phyloP scores from a whole-genome alignment of 805 yeast species.

The Starmerella bombi region DNA sequence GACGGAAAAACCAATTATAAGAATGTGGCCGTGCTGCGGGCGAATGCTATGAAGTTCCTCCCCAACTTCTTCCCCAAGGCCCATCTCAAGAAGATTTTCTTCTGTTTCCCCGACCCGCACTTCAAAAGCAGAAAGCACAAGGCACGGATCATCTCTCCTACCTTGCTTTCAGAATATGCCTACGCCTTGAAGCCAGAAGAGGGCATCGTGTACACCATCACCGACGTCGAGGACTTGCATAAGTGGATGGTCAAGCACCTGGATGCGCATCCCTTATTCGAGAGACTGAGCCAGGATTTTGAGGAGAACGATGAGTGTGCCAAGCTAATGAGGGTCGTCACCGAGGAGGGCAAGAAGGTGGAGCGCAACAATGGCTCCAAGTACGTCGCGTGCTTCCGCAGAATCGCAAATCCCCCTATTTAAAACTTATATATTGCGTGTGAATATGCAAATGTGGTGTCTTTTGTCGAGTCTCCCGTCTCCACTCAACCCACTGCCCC shows the following conservation, averaged over 20 bases:
- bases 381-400: slow-evolving; percentile 66
- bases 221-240: slow-evolving; percentile 88
- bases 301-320: slow-evolving; percentile 74
- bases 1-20: slow-evolving; percentile 38
- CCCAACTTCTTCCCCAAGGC: slow-evolving; percentile 83
- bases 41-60: slow-evolving; percentile 92
- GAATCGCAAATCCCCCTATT: slow-evolving; percentile 10
- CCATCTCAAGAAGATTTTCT: slow-evolving; percentile 82
- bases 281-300: slow-evolving; percentile 65
- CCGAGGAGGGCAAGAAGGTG: slow-evolving; percentile 97
- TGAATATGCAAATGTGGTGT: too few relatives aligned
- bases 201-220: slow-evolving; percentile 84
- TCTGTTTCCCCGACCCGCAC: slow-evolving; percentile 99
- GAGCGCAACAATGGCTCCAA: slow-evolving; percentile 78
- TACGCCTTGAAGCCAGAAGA: slow-evolving; percentile 75
- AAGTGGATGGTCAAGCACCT: slow-evolving; percentile 92
- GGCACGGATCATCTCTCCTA: slow-evolving; percentile 86
- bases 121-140: slow-evolving; percentile 95
- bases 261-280: slow-evolving; percentile 82
- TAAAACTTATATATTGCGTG: neutral
- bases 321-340: slow-evolving; percentile 72
- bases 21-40: slow-evolving; percentile 81
- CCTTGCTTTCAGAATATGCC: slow-evolving; percentile 83
- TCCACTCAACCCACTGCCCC: too few relatives aligned
- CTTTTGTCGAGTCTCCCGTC: too few relatives aligned